Evolutionary conservation across 176 grass and related monocot genomes (phyloP).

Genomic region (Paspalum notatum): DNA sequence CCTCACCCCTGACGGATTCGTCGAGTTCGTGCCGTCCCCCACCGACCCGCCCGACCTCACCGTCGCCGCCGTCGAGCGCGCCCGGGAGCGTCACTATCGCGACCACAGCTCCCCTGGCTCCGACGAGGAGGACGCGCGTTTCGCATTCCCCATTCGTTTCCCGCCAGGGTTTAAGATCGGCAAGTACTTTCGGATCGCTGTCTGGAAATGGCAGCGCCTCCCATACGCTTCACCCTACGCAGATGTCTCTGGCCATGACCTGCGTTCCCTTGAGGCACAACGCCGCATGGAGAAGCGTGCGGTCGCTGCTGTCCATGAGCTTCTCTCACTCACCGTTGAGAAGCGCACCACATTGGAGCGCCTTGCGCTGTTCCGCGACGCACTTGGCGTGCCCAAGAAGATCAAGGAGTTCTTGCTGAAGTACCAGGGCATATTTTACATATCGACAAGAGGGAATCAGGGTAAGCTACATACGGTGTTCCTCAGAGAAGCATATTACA

Average conservation of each 20-base stretch:
- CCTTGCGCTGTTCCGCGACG: conserved; percentile 75
- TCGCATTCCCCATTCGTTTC: conserved; percentile 79
- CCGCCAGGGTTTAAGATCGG: conserved; percentile 96
- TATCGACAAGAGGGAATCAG: conserved; percentile 82
- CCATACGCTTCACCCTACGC: conserved; percentile 86
- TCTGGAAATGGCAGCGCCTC: conserved; percentile 93
- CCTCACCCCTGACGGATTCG: conserved; percentile 63
- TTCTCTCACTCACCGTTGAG: conserved; percentile 68
- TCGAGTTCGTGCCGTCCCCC: conserved; percentile 63
- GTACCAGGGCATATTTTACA: conserved; percentile 91
- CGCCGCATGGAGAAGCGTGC: conserved; percentile 83
- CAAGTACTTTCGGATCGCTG: conserved; percentile 84
- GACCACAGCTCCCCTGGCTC: conserved; percentile 47
- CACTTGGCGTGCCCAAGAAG: conserved; percentile 81
- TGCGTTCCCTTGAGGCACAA: conserved; percentile 81
- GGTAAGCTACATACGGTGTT: conserved; percentile 88
- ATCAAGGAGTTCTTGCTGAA: conserved; percentile 87
- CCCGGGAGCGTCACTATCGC: conserved; percentile 77
- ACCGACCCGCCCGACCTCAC: conserved; percentile 54
- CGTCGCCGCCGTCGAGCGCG: conserved; percentile 61
- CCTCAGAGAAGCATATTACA: conserved; percentile 77
- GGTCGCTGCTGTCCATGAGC: conserved; percentile 73
- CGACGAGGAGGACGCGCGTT: conserved; percentile 75
- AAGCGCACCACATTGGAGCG: conserved; percentile 84
- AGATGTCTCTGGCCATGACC: conserved; percentile 80